Conservation (phyloP, 352 stramenopile species). For the Phytophthora colocasiae region DNA sequence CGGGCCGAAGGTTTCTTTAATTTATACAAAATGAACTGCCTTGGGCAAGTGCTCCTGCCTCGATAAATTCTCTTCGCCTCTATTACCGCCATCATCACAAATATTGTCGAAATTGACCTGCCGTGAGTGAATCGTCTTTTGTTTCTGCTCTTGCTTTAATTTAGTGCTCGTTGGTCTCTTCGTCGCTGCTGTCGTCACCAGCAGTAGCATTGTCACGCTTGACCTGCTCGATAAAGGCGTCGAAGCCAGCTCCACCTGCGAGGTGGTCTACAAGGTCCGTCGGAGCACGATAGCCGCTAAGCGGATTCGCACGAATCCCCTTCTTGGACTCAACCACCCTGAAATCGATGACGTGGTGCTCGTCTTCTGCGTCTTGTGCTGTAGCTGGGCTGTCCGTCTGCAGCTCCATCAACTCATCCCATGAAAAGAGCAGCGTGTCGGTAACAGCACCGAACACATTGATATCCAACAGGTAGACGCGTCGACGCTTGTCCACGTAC, state of each 20-base stretch:
- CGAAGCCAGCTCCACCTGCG: constrained; percentile 70
- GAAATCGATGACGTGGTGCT: constrained; percentile 73
- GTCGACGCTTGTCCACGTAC: constrained; percentile 94
- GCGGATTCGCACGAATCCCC: constrained; percentile 65
- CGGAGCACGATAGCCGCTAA: constrained; percentile 85
- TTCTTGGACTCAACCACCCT: constrained; percentile 76
- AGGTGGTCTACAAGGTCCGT: constrained; percentile 87
- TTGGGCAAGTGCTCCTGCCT: constrained; percentile 33
- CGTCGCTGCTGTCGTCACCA: constrained; percentile 24
- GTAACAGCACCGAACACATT: constrained; percentile 95
- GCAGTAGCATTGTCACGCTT: constrained; percentile 64
- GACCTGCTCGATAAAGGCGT: constrained; percentile 87
- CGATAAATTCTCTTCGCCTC: constrained; percentile 30
- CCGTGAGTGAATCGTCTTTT: no score
- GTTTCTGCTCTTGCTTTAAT: no score
- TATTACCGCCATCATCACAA: no score
- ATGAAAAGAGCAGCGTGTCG: constrained; percentile 94
- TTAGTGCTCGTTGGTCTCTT: constrained; percentile 14
- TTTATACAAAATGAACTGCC: constrained; percentile 39
- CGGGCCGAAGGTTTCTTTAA: constrained; percentile 29
- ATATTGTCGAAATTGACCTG: no score
- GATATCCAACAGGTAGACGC: constrained; percentile 95
- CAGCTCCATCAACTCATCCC: constrained; percentile 79
- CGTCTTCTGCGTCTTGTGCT: constrained; percentile 42
- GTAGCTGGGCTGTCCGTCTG: constrained; percentile 22